phyloP scores from a whole-genome alignment of 495 filamentous ascomycete genomes.

The Penicillium paradoxum region DNA sequence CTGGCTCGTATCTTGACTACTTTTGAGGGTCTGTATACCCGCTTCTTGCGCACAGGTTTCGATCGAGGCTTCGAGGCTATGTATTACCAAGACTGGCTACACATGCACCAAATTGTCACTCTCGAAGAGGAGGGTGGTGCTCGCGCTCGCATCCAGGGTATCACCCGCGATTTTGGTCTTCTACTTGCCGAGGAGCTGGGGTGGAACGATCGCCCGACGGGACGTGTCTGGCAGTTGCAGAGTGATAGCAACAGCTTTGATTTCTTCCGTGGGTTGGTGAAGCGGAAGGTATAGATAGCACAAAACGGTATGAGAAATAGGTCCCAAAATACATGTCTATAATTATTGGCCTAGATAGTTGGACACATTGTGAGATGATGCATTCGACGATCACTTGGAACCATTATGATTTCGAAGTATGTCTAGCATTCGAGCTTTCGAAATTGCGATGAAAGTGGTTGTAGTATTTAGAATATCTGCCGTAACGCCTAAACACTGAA shows the following conservation, averaged over 20 bases:
- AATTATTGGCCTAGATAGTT: background rate
- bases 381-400: too few species aligned
- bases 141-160: constrained; percentile 77
- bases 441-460: too few species aligned
- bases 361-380: too few species aligned
- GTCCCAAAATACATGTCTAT: background rate
- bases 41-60: constrained; percentile 71
- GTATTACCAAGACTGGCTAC: constrained; percentile 89
- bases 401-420: too few species aligned
- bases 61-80: constrained; percentile 61
- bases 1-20: constrained; percentile 75
- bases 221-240: constrained; percentile 76
- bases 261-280: constrained; percentile 87
- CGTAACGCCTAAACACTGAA: too few species aligned
- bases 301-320: background rate
- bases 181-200: constrained; percentile 77
- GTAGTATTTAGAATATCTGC: too few species aligned
- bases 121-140: constrained; percentile 78
- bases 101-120: constrained; percentile 83
- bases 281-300: constrained; percentile 55
- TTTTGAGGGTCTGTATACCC: constrained; percentile 72
- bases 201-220: constrained; percentile 65
- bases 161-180: constrained; percentile 84
- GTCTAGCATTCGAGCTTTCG: too few species aligned
- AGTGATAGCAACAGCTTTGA: constrained; percentile 99